phyloP scores from a whole-genome alignment of 2,329 filamentous ascomycete genomes.

The Pestalotiopsis sp. region DNA sequence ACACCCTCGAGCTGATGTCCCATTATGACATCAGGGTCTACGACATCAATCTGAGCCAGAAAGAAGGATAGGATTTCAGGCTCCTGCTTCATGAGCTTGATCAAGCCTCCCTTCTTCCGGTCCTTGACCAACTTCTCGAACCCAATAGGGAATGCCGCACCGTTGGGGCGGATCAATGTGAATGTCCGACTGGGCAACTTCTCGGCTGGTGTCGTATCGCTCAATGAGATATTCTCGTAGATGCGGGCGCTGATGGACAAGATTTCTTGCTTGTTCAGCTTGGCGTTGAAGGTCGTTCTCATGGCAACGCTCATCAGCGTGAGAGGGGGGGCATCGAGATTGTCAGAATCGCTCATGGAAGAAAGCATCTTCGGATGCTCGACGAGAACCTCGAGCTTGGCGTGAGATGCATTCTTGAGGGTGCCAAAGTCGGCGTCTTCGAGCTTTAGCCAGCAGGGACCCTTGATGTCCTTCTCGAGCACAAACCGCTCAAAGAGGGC shows the following conservation, averaged over 20 bases:
- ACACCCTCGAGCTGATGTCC: conserved; percentile 97
- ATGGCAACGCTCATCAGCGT: conserved; percentile 96
- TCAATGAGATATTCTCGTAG: conserved; percentile 87
- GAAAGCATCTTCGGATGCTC: conserved; percentile 76
- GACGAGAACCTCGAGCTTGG: conserved; percentile 88
- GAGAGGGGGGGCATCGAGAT: conserved; percentile 79
- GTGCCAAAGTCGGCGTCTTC: conserved; percentile 80
- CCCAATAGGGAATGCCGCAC: conserved; percentile 76
- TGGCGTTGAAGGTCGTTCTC: conserved; percentile 84
- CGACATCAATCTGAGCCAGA: conserved; percentile 81
- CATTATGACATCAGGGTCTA: conserved; percentile 91
- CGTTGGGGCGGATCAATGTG: conserved; percentile 83
- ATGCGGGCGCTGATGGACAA: conserved; percentile 87
- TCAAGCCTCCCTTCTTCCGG: conserved; percentile 68
- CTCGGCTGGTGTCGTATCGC: conserved; percentile 85
- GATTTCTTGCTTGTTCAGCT: conserved; percentile 96
- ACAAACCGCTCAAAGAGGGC: conserved; percentile 97
- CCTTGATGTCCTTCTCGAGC: conserved; percentile 98
- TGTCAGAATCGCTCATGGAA: conserved; percentile 75
- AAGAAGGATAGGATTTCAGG: conserved; percentile 85
- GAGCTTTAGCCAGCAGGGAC: conserved; percentile 95
- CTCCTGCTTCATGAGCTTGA: conserved; percentile 83
- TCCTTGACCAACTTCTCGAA: conserved; percentile 77
- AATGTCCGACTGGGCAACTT: conserved; percentile 89
- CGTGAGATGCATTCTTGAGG: conserved; percentile 92